Evolutionary conservation across 176 grass and related monocot genomes (phyloP), one percentile per base, ranked within the genome.

Genomic region (Avena eriantha): DNA sequence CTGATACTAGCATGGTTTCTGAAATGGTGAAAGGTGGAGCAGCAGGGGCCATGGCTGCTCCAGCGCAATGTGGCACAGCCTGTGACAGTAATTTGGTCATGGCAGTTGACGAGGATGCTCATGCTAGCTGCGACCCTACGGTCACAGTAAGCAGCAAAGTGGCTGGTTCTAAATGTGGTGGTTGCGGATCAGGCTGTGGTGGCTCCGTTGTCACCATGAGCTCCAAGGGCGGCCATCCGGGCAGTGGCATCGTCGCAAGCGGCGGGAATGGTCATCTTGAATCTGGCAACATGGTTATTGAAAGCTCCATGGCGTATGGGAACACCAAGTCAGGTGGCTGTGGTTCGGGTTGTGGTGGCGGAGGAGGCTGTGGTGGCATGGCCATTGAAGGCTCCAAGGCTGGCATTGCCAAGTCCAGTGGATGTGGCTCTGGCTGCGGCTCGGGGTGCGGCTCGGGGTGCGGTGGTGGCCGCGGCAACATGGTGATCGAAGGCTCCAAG

Each of bases 271-370:
- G 64, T 24, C 79, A 18, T 67, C 60, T 29, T 11, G 53, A 74
- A 55, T 73, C 26, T 35, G 29, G 64, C 15, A 35, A 9, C 61
- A 33, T 83, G 22, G 43, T 77, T 21, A 35, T 16, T 5, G 83
- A 48, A 23, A 43, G 57, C 8, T 18, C 53, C 78, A 60, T 71
- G 35, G 26, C 14, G 64, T 4, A 34, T 31, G 85, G 26, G 4
- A 13, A 6, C 3, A 5, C 71, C 57, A 74, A 21, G 35, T 46
- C 51, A 24, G 81, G 68, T 46, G 76, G 83, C 3, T 89, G 87
- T 79, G 86, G 80, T 12, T 72, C 79, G 14, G 55, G 86, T 51
- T 89, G 87, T 33, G 73, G 66, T 39, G 34, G 87, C 7, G 66
- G 66, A 36, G 63, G 63, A 67, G 64, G 64, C 64, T 67, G 64